Evolutionary conservation across 1,284 basidiomycete species (phyloP).

Genomic region (Phlebopus sp.): DNA sequence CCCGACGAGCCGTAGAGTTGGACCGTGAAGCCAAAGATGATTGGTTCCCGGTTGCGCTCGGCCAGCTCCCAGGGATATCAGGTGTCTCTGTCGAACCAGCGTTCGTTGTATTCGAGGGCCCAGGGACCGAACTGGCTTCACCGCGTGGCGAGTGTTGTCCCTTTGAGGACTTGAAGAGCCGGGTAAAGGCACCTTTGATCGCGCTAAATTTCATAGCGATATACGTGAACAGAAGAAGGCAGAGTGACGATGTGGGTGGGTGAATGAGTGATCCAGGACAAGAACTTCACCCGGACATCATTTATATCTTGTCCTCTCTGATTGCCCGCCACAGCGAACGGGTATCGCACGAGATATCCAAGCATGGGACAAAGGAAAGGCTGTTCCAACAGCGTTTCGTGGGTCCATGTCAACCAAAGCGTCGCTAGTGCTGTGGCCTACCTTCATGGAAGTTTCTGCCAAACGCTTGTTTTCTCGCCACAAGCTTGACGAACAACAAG

Average conservation of each 20-base stretch:
- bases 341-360: background rate
- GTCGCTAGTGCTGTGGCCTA: background rate
- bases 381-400: background rate
- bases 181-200: background rate
- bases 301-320: background rate
- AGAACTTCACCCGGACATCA: background rate
- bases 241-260: background rate
- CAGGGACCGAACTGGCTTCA: background rate
- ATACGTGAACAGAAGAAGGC: background rate
- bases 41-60: background rate
- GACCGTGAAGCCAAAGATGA: background rate
- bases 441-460: too few species aligned
- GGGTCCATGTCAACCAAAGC: background rate
- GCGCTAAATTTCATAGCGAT: background rate
- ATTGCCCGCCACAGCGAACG: background rate
- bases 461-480: too few species aligned
- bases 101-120: background rate
- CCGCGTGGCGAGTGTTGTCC: background rate
- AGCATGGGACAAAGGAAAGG: background rate
- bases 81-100: background rate
- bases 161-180: background rate
- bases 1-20: background rate
- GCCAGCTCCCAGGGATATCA: background rate
- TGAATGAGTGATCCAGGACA: background rate
- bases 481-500: too few species aligned